phyloP scores from a whole-genome alignment of 768 basidiomycete genomes.

The Leccinum variicolor region DNA sequence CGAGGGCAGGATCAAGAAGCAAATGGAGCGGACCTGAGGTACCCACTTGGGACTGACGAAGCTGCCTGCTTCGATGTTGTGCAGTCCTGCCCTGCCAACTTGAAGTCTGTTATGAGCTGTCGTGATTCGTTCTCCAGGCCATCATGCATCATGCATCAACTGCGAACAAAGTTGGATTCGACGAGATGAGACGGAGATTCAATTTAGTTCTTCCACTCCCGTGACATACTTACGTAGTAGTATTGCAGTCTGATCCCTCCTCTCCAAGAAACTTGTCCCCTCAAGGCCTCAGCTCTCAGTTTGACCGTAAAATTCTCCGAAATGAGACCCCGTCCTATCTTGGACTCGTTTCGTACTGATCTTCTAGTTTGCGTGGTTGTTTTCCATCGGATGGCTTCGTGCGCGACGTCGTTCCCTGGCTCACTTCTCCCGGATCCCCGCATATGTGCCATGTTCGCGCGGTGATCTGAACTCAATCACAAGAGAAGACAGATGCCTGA shows the following conservation, averaged over 20 bases:
- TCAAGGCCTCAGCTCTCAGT: too few species aligned
- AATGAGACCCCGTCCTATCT: slow-evolving; percentile 8
- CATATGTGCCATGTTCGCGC: neutral
- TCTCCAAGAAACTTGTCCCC: too few species aligned
- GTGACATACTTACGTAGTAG: too few species aligned
- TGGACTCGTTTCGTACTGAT: slow-evolving; percentile 8
- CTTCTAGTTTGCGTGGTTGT: slow-evolving; percentile 3
- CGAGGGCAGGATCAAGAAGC: neutral
- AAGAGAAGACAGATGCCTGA: slow-evolving; percentile 63
- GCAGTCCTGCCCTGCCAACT: slow-evolving; percentile 59
- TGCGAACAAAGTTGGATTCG: slow-evolving; percentile 31
- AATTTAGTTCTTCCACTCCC: too few species aligned
- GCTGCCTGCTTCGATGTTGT: slow-evolving; percentile 78
- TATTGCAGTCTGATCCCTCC: too few species aligned
- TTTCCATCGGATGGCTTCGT: neutral
- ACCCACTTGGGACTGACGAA: slow-evolving; percentile 95
- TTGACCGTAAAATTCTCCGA: too few species aligned
- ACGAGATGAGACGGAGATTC: too few species aligned
- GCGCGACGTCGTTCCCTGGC: neutral
- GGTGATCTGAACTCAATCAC: slow-evolving; percentile 41
- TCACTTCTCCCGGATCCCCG: neutral
- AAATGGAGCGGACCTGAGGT: slow-evolving; percentile 57
- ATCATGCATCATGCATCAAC: slow-evolving; percentile 95
- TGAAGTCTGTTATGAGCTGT: slow-evolving; percentile 74
- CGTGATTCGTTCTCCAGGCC: slow-evolving; percentile 88